Evolutionary conservation across 768 basidiomycete species (phyloP), one percentile per base, ranked within the genome.

Genomic region (Postia placenta): DNA sequence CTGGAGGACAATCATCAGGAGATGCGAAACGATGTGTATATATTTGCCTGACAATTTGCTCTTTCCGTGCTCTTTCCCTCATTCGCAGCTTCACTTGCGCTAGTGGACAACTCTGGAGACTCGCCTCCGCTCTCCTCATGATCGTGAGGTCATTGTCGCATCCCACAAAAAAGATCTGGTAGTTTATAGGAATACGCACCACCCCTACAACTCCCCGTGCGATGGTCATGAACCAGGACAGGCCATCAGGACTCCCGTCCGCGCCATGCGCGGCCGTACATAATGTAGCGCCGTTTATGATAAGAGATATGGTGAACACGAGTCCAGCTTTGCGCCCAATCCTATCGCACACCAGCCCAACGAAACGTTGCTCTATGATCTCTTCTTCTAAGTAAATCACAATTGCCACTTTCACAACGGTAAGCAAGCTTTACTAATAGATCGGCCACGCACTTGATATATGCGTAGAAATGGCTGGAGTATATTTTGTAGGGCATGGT

Each of bases 311-410:
- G 1, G 86, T 87, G 35, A 72, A 61, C 17, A 87, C 77, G 46
- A 89, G 75, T 15, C 84, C 86, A n/a, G 78, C 76, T 61, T 88
- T 88, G 44, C 87, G 71, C n/a, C 87, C 87, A 23, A 83, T 60
- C 43, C 80, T 72, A 61, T 89, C 87, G 55, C 84, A 87, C 17
- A 85, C 62, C 22, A 86, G 56, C 11, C 87, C 87, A 28, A 87
- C 80, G 35, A 72, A 47, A 20, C 84, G 42, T 55, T 84, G 82
- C 17, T 82, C 81, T 28, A 82, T 63, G 52, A 83, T 73, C 38
- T 79, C 81, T 28, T 82, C 83, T 80, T 14, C 38, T 7, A 6
- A 9, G 7, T 9, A 22, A 9, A 33, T 33, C 9, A 33, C n/a
- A 33, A 15, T 33, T 33, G 7, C 15, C 7, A 22, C 38, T 19